Evolutionary conservation across 2,329 filamentous ascomycete species (phyloP), one percentile per base, ranked within the genome.

Genomic region (Zymoseptoria brevis): DNA sequence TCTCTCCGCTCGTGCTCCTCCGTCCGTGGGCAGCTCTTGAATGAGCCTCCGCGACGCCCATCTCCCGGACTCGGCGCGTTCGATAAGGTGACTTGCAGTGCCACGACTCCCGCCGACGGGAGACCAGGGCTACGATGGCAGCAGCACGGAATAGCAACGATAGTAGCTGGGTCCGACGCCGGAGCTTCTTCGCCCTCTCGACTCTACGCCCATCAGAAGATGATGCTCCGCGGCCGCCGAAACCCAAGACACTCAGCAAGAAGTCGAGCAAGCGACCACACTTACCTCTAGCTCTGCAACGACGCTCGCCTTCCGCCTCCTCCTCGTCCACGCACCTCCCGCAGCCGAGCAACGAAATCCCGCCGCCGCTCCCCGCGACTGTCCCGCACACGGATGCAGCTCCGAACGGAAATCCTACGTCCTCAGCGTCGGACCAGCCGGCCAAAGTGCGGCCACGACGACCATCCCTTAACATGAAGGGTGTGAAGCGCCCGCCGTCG

Each of bases 401-500:
- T 54, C 57, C 61, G 48, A 60, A 61, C 63, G 51, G 60, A 64
- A 52, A 56, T 60, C 22, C 55, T 62, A 24, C 35, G 35, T 41
- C 35, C 11, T 41, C 35, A 41, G 16, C 35, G 9, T 62, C 64
- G 24, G 66, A 67, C 19, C 63, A 68, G 48, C 64, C 66, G 11
- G 60, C n/a, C 54, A 55, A 55, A 41, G 30, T 54, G 45, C 59
- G 59, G 54, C 60, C 66, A 21, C 63, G 66, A 19, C 61, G 70
- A 50, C 70, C 71, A 11, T 66, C 68, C 19, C 56, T 73, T 54
- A 68, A 64, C 59, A 61, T 68, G 54, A 65, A 61, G 19, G 61
- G 58, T 49, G 55, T 63, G 41, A 67, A 65, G 62, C 76, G 80
- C 9, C 73, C 76, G n/a, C 60, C 68, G 19, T 85, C 83, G 3